Evolutionary conservation across 768 basidiomycete species (phyloP), one percentile per base, ranked within the genome.

Genomic region (Agrocybe pediades): DNA sequence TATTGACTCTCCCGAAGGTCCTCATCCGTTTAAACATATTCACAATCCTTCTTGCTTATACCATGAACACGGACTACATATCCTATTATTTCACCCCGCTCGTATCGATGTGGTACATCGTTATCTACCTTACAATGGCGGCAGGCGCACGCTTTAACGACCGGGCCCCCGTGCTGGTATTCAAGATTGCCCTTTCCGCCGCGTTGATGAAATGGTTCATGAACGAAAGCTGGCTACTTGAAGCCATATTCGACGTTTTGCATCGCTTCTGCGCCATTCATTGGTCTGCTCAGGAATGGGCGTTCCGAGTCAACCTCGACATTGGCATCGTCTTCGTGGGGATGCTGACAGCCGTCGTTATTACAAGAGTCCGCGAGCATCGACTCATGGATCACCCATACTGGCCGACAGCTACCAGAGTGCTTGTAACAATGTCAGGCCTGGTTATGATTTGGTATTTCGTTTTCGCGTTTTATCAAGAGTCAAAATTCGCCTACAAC

Each of bases 71-170:
- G 53, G 81, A 92, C 68, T 97, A 95, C 70, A 83, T 93, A 57
- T 90, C 84, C 44, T 95, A 95, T 70, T 96, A 95, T 71, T 95
- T 94, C 63, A 81, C 92, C 9, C 94, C 94, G 7, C 78, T 96
- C 62, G 92, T 95, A 24, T 90, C 92, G 20, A 82, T 88, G 83
- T 95, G 90, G 91, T 96, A 88, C 71, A 69, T 92, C 54, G 80
- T 95, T 75, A 83, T 95, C 68, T 95, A 92, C 73, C 71, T 70
- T 45, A 95, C 93, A 39, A 84, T 97, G 79, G 74, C 74, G 50
- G 63, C 84, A 44, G 92, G 88, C 9, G 77, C 85, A 25, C 79
- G 78, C 58, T 82, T 83, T 77, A 97, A 97, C 77, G 85, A 85
- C 49, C 82, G 79, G 25, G 77, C 80, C 1, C 47, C 70, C 6